Conservation (phyloP, 2,329 filamentous ascomycete species). For the Podosphaera fusca region DNA sequence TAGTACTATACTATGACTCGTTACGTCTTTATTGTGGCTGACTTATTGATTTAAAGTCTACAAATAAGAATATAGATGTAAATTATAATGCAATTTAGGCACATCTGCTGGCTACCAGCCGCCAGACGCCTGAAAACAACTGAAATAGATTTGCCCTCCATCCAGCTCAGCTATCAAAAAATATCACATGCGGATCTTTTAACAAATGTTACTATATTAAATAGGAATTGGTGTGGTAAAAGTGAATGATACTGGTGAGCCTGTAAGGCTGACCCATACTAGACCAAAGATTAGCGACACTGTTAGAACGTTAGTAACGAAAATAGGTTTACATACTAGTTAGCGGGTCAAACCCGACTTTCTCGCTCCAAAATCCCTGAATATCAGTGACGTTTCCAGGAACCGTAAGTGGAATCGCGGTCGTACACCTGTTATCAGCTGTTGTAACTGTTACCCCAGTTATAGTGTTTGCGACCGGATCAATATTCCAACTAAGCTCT, state of each 20-base stretch:
- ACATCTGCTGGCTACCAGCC: no score
- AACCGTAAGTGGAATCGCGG: conserved; percentile 11
- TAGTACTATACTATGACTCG: background rate
- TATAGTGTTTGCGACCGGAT: conserved; percentile 6
- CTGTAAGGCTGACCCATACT: conserved; percentile 17
- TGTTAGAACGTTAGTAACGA: background rate
- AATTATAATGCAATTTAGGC: no score
- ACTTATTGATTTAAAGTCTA: background rate
- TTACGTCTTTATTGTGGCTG: no score
- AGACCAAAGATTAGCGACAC: background rate
- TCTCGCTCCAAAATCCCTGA: conserved; percentile 14
- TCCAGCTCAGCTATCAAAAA: background rate
- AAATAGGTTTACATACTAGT: conserved; percentile 3
- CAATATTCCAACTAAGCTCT: conserved; percentile 6
- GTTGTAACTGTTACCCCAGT: conserved; percentile 21
- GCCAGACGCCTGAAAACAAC: no score
- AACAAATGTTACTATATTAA: background rate
- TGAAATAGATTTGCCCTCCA: no score
- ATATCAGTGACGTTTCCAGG: conserved; percentile 17
- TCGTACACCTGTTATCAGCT: conserved; percentile 12
- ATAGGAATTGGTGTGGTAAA: conserved; percentile 11
- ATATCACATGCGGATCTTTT: background rate
- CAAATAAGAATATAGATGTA: background rate
- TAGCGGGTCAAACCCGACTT: conserved; percentile 21
- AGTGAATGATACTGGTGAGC: conserved; percentile 22